Percentiles rank a stretch among this genome's conserved stretches.
These are phyloP conservation scores for Sporisorium sorghi DNA, from an alignment of 1,284 basidiomycete species.

Conservation along the genomic window DNA sequence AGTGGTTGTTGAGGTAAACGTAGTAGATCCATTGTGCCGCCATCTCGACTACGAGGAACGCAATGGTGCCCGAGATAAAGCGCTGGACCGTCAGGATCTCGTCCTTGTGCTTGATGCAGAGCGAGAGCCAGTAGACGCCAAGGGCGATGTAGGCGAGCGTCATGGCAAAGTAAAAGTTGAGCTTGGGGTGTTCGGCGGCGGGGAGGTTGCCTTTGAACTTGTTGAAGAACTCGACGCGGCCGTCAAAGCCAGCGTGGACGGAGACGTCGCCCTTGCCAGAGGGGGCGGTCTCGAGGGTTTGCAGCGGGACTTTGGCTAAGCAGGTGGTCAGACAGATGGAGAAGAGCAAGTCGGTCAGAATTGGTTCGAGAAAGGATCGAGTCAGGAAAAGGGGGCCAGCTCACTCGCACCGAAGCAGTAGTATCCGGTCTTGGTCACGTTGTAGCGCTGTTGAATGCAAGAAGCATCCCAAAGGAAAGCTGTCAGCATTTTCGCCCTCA, in stretches of 20 bases:
- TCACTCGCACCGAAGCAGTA: constrained; percentile 85
- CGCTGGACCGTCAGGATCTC: constrained; percentile 77
- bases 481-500: neutral
- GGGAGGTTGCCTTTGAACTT: constrained; percentile 88
- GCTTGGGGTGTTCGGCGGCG: constrained; percentile 97
- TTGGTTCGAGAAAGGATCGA: neutral
- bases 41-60: constrained; percentile 92
- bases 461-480: neutral
- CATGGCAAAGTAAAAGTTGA: constrained; percentile 89
- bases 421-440: constrained; percentile 88
- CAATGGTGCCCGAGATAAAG: constrained; percentile 91
- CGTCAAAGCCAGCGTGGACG: constrained; percentile 82
- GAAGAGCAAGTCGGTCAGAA: neutral
- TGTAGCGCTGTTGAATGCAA: constrained; percentile 72
- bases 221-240: constrained; percentile 86
- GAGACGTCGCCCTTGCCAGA: constrained; percentile 10
- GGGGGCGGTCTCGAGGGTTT: constrained; percentile 71
- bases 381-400: constrained; percentile 22
- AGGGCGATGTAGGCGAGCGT: constrained; percentile 80
- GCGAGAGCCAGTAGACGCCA: constrained; percentile 81
- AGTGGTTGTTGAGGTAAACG: constrained; percentile 59
- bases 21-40: constrained; percentile 73
- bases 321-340: neutral
- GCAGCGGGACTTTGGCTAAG: constrained; percentile 84
- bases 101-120: constrained; percentile 83